Evolutionary conservation across 140 eudicot species (phyloP).

Genomic region (Erigeron philadelphicus): DNA sequence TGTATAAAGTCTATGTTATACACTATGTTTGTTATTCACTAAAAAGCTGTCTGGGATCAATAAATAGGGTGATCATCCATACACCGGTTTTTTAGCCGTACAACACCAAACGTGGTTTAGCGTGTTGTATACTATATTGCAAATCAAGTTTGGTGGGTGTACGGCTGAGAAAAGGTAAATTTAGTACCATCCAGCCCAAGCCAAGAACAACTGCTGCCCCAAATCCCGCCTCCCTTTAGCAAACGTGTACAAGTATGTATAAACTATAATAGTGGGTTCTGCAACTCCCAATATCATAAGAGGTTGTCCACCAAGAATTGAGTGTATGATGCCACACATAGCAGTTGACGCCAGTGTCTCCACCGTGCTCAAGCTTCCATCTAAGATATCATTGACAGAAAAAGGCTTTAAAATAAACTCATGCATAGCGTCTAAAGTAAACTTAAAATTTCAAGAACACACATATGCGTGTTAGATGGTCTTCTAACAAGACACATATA

Average conservation of each 20-base stretch:
- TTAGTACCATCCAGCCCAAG: constrained; percentile 59
- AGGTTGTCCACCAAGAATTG: constrained; percentile 57
- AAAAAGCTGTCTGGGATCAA: too few species aligned
- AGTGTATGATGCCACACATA: constrained; percentile 54
- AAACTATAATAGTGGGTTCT: constrained; percentile 54
- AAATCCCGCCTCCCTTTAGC: constrained; percentile 47
- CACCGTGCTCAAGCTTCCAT: constrained; percentile 56
- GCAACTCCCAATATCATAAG: constrained; percentile 56
- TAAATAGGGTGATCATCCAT: too few species aligned
- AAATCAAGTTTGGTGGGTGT: too few species aligned
- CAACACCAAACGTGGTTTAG: too few species aligned
- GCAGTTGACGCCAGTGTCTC: constrained; percentile 60
- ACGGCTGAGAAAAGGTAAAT: neutral
- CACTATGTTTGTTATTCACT: too few species aligned
- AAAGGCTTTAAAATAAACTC: neutral
- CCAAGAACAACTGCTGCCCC: constrained; percentile 47
- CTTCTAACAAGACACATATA: too few species aligned
- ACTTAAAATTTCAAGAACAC: neutral
- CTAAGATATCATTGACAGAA: constrained; percentile 19
- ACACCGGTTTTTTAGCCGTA: too few species aligned
- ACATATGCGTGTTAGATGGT: too few species aligned
- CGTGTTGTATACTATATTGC: too few species aligned
- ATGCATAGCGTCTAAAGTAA: neutral
- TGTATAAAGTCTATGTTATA: too few species aligned
- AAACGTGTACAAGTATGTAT: constrained; percentile 45